phyloP scores from a whole-genome alignment of 306 rosid genomes.

The Pterocarpus santalinus region DNA sequence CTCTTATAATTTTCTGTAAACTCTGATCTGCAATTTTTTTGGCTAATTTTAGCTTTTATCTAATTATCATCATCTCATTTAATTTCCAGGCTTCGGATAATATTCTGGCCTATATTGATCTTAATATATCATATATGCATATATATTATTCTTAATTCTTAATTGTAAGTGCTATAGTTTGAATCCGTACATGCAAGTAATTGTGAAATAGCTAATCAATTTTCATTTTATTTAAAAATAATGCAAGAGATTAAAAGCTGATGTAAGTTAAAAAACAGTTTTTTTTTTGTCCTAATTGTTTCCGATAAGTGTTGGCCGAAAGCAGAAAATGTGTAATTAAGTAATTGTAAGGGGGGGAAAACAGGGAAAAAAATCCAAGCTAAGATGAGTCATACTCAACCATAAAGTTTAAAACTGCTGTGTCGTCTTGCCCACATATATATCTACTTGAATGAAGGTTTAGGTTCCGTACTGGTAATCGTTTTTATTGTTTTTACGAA shows the following conservation, averaged over 20 bases:
- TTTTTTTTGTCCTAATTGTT: not conserved
- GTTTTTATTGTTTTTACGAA: no score
- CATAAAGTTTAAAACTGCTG: not conserved
- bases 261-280: not conserved
- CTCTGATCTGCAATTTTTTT: slow-evolving; percentile 19
- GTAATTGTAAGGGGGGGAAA: no score
- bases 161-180: no score
- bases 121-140: no score
- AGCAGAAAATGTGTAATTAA: no score
- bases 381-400: not conserved
- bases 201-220: no score
- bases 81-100: not conserved
- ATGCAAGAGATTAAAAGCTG: not conserved
- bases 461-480: no score
- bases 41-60: not conserved
- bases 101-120: not conserved
- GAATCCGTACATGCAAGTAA: no score
- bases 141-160: no score
- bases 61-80: not conserved
- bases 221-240: no score
- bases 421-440: no score
- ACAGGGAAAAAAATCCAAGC: not conserved
- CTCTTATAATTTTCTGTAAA: slow-evolving; percentile 40
- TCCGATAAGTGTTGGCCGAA: not conserved
- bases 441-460: no score